Percentiles rank a stretch among this genome's conserved stretches.
Conservation (phyloP, 2,329 filamentous ascomycete genomes). For the Neofusicoccum laricinum region DNA sequence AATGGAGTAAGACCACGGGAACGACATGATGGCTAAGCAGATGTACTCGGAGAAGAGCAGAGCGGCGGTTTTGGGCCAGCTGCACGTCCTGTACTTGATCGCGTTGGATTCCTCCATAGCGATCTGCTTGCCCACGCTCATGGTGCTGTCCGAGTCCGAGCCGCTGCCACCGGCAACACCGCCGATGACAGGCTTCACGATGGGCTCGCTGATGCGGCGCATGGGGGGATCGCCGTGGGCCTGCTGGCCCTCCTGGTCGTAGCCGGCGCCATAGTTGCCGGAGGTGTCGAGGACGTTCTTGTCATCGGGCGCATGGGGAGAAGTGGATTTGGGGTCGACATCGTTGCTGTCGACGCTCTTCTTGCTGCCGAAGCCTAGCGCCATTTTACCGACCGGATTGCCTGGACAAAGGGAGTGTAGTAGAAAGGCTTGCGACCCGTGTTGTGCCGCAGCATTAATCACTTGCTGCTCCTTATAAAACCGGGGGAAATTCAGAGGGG, state of each 20-base stretch:
- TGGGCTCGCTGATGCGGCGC: slow-evolving; percentile 41
- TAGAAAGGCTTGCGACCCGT: slow-evolving; percentile 35
- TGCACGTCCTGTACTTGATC: slow-evolving; percentile 91
- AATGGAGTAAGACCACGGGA: slow-evolving; percentile 87
- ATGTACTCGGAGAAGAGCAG: slow-evolving; percentile 95
- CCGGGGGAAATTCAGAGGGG: neutral
- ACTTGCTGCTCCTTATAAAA: neutral
- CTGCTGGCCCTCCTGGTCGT: slow-evolving; percentile 29
- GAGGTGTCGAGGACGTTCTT: slow-evolving; percentile 5
- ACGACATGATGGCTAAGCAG: slow-evolving; percentile 90
- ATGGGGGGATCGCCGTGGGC: slow-evolving; percentile 34
- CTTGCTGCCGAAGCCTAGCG: slow-evolving; percentile 38
- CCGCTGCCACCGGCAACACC: slow-evolving; percentile 22
- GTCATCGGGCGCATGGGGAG: slow-evolving; percentile 9
- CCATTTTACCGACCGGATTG: slow-evolving; percentile 52
- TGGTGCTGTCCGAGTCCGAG: slow-evolving; percentile 38
- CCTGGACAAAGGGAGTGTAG: slow-evolving; percentile 38
- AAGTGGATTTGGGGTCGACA: slow-evolving; percentile 12
- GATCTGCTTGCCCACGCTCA: slow-evolving; percentile 64
- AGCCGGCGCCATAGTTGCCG: slow-evolving; percentile 1
- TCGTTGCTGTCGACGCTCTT: neutral
- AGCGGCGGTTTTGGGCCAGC: slow-evolving; percentile 91
- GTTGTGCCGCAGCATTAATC: slow-evolving; percentile 39
- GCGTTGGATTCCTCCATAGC: slow-evolving; percentile 72
- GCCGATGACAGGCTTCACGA: slow-evolving; percentile 33